phyloP scores from a whole-genome alignment of 2,329 filamentous ascomycete species.

The Alternaria triticina region DNA sequence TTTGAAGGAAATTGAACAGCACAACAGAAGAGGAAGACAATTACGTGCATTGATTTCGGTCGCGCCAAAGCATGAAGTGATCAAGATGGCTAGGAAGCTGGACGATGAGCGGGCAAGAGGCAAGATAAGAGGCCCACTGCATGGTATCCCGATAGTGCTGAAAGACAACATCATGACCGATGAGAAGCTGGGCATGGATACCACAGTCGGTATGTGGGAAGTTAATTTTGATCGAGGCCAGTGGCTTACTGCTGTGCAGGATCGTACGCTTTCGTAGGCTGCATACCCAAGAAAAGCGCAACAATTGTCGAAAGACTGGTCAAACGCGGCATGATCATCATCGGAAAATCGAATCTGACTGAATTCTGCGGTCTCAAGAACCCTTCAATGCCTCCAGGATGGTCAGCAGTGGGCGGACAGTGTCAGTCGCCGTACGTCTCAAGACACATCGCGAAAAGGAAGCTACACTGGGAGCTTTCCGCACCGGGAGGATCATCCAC shows the following conservation, averaged over 20 bases:
- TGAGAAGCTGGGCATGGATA: constrained; percentile 48
- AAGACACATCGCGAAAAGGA: constrained; percentile 46
- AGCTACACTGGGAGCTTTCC: constrained; percentile 46
- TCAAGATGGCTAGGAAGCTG: constrained; percentile 47
- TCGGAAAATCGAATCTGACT: constrained; percentile 53
- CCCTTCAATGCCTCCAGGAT: constrained; percentile 47
- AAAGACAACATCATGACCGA: constrained; percentile 53
- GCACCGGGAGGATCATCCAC: constrained; percentile 46
- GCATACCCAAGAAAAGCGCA: constrained; percentile 46
- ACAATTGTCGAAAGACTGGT: constrained; percentile 48
- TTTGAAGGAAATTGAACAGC: constrained; percentile 43
- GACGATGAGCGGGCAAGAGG: constrained; percentile 50
- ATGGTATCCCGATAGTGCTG: constrained; percentile 52
- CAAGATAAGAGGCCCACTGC: constrained; percentile 46
- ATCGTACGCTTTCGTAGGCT: constrained; percentile 48
- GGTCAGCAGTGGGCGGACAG: constrained; percentile 50
- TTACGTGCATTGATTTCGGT: constrained; percentile 48
- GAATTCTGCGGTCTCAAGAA: constrained; percentile 48
- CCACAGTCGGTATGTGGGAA: constrained; percentile 46
- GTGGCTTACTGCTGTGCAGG: constrained; percentile 21
- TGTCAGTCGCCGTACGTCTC: constrained; percentile 49
- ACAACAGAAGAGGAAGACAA: constrained; percentile 45
- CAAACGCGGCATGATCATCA: constrained; percentile 50
- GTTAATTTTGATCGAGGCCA: neutral
- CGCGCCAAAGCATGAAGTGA: constrained; percentile 45